Evolutionary conservation across 768 basidiomycete species (phyloP), one percentile per base, ranked within the genome.

Genomic region (Termitomyces sp.): DNA sequence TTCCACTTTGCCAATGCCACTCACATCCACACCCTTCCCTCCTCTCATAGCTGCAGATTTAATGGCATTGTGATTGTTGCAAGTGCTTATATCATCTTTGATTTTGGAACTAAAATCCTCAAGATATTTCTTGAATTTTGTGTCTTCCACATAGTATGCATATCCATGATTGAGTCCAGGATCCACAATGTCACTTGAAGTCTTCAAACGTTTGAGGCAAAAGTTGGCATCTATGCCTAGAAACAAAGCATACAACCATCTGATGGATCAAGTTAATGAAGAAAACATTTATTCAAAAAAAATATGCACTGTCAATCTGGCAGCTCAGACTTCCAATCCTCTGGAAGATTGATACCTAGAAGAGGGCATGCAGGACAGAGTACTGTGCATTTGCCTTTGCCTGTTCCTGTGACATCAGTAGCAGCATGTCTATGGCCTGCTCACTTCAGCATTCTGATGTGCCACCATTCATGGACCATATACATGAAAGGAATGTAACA

Each of bases 281-380:
- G 2, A 4, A 52, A 5, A 14, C n/a, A n/a, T n/a, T n/a, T n/a
- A n/a, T n/a, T n/a, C n/a, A 9, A 20, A 34, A 30, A 18, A n/a
- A 39, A 8, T 4, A 50, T 56, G 27, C n/a, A 62, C 62, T 26
- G 48, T 39, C 42, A 20, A 33, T 60, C 16, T 2, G 45, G 40
- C 6, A 60, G 57, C 5, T 34, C 61, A 7, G 43, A 13, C 5
- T 55, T 40, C 69, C 67, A 68, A 13, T 52, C 59, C 13, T 37
- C 27, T 3, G 65, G 65, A 12, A 71, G 42, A 46, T 72, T 71
- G 30, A 64, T 65, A 0, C 55, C 64, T 0, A 66, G 71, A 12
- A 69, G 63, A 0, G 70, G 70, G 56, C 69, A 72, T 3, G 64
- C 65, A 13, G 67, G 67, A 36, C 71, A 72, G 26, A 60, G 32